Evolutionary conservation across 192 early-diverging fungal genomes (phyloP), one percentile per base, ranked within the genome.

Genomic region (Linnemannia exigua): DNA sequence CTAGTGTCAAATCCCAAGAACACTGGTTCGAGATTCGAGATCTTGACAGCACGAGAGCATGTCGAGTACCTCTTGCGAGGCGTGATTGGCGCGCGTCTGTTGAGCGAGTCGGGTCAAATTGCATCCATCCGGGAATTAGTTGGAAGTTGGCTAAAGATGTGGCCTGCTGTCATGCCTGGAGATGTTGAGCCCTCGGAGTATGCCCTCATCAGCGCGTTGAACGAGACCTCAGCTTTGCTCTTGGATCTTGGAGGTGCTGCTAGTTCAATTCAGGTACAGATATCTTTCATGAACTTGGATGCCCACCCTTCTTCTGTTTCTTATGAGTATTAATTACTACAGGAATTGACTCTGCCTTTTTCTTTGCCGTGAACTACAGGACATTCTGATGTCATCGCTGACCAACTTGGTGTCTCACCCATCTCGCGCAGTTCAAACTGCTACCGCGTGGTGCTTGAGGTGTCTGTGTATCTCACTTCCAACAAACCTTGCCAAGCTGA

Each of bases 21-120:
- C 9, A 77, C 82, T 5, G 74, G 81, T 44, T 88, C 90, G 2
- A 87, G 89, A 1, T 87, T 87, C 25, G 96, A 96, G 20, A 85
- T 89, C 31, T 54, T 94, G 22, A 91, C 91, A 46, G 89, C 91
- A 17, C 91, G 95, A 1, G 91, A 92, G 68, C 88, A 94, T 28
- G 91, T 90, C 15, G 90, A 89, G 9, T 93, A 92, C 48, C 81
- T 97, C 16, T 89, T 96, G 2, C 89, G 95, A 58, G 93, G 96
- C 77, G 93, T 94, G 6, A 90, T 98, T 51, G 96, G 95, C 19
- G 92, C 91, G 22, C 84, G 92, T 73, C 82, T 96, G 41, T 82
- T 99, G 63, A 95, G 93, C 69, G 97, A 97, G 79, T 89, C 93
- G n/a, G 95, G 94, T 33, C 94, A 96, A 81, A 83, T 94, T 37